Evolutionary conservation across 2,329 filamentous ascomycete genomes (phyloP).

Genomic region (Lachnellula cervina): DNA sequence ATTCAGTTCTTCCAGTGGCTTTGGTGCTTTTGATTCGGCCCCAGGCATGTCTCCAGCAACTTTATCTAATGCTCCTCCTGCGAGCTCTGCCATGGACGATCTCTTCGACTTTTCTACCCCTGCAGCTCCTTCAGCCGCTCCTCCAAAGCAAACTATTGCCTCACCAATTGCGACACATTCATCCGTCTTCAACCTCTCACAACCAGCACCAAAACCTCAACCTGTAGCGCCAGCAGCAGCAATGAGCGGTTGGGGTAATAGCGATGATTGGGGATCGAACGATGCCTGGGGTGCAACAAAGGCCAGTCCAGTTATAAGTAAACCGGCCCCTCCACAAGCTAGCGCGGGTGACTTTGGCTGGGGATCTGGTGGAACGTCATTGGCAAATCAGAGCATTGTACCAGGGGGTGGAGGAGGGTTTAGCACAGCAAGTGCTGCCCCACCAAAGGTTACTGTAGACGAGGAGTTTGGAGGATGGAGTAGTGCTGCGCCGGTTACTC

Average conservation of each 20-base stretch:
- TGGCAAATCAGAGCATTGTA: slow-evolving; percentile 56
- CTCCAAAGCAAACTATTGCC: slow-evolving; percentile 36
- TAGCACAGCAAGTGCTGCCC: slow-evolving; percentile 38
- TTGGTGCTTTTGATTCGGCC: slow-evolving; percentile 53
- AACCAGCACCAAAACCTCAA: slow-evolving; percentile 40
- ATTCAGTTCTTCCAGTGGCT: slow-evolving; percentile 53
- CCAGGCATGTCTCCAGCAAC: slow-evolving; percentile 40
- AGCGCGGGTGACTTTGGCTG: slow-evolving; percentile 60
- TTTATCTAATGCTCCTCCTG: slow-evolving; percentile 20
- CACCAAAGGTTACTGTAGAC: slow-evolving; percentile 72
- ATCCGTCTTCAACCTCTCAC: slow-evolving; percentile 79
- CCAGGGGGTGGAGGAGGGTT: slow-evolving; percentile 62
- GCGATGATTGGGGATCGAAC: slow-evolving; percentile 65
- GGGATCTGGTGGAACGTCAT: slow-evolving; percentile 43
- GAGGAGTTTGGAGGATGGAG: slow-evolving; percentile 97
- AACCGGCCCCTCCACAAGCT: slow-evolving; percentile 33
- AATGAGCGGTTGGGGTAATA: slow-evolving; percentile 37
- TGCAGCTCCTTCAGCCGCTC: slow-evolving; percentile 38
- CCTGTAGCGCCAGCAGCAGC: slow-evolving; percentile 32
- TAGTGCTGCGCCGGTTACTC: slow-evolving; percentile 58
- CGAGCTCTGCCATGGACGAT: slow-evolving; percentile 62
- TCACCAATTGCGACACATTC: slow-evolving; percentile 36
- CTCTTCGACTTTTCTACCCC: slow-evolving; percentile 71
- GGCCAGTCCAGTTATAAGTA: slow-evolving; percentile 43
- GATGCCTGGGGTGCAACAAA: slow-evolving; percentile 71